These are phyloP conservation scores for Arthrobotrys pseudoclavata DNA, from an alignment of 2,329 filamentous ascomycete genomes.

Conservation along the genomic window DNA sequence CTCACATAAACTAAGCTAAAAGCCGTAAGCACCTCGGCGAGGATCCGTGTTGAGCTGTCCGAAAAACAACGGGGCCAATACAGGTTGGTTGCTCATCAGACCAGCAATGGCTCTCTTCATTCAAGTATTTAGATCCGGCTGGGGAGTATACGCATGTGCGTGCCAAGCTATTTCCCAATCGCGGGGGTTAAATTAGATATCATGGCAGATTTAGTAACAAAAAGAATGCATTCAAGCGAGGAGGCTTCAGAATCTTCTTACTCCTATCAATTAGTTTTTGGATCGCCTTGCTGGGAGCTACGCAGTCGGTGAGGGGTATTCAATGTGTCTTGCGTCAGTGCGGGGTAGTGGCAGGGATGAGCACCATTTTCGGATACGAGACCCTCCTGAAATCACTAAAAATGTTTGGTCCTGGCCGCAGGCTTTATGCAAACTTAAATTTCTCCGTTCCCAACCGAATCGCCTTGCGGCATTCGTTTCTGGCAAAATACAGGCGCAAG, in stretches of 20 bases:
- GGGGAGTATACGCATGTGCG: neutral
- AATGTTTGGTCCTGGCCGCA: conserved; percentile 14
- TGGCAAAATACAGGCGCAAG: conserved; percentile 17
- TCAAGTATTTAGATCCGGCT: conserved; percentile 15
- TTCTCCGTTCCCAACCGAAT: conserved; percentile 24
- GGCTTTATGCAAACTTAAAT: conserved; percentile 3
- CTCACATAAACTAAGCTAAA: conserved; percentile 14
- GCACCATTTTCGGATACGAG: conserved; percentile 21
- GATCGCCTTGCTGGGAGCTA: neutral
- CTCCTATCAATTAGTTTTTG: neutral
- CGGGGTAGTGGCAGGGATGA: conserved; percentile 26
- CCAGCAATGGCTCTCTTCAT: neutral
- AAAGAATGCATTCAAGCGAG: neutral
- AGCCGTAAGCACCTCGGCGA: conserved; percentile 21
- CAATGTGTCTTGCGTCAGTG: conserved; percentile 29
- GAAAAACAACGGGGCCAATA: neutral
- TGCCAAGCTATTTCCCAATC: neutral
- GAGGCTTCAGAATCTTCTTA: neutral
- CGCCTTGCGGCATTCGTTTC: neutral
- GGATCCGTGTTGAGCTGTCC: neutral
- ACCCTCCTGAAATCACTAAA: conserved; percentile 1
- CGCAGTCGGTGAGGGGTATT: conserved; percentile 17
- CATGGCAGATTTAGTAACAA: conserved; percentile 1
- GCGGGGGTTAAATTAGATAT: conserved; percentile 14
- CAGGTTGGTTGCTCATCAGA: neutral